These are phyloP conservation scores for Rosa persica DNA, from an alignment of 306 rosid species.

Conservation along the genomic window DNA sequence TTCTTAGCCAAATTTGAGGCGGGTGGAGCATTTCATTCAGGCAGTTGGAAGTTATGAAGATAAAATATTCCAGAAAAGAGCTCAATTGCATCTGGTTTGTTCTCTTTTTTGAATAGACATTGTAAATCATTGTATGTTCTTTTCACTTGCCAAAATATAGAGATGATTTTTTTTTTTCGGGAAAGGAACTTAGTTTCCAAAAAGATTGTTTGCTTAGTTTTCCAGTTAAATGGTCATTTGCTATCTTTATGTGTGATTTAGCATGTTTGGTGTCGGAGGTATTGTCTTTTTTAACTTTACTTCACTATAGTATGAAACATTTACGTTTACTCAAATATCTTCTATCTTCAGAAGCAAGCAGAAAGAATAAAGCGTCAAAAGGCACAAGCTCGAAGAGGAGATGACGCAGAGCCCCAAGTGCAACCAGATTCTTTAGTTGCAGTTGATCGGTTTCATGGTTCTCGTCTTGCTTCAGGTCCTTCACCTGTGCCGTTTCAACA, in stretches of 20 bases:
- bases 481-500: constrained; percentile 68
- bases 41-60: constrained; percentile 93
- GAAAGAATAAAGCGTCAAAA: constrained; percentile 92
- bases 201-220: not conserved
- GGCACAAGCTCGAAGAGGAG: constrained; percentile 73
- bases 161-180: not conserved
- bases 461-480: constrained; percentile 96
- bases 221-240: not conserved
- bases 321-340: not conserved
- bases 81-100: constrained; percentile 78
- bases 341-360: constrained; percentile 57
- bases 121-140: not conserved
- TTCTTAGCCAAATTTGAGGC: constrained; percentile 68
- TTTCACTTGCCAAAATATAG: not conserved
- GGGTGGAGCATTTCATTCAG: constrained; percentile 89
- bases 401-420: constrained; percentile 66
- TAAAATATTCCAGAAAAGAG: constrained; percentile 88
- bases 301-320: not conserved
- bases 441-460: constrained; percentile 70
- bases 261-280: not conserved
- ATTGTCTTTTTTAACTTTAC: not conserved
- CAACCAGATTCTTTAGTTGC: constrained; percentile 80
- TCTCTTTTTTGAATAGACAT: not conserved
- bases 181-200: not conserved
- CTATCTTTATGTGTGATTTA: not conserved